Conservation (phyloP, 2,329 filamentous ascomycete genomes). For the Alternaria gansuensis region DNA sequence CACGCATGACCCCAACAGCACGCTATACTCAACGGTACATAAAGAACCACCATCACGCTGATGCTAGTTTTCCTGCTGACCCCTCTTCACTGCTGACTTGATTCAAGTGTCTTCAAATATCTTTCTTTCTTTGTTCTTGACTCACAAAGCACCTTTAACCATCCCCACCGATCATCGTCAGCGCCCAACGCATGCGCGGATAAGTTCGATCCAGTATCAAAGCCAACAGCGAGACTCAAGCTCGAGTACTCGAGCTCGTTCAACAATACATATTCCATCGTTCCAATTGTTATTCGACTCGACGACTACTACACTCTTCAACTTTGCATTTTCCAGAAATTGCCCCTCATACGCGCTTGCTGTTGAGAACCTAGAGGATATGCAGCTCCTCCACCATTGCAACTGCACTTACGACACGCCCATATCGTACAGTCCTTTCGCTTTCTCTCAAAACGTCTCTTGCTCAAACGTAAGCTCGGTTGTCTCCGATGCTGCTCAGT, state of each 20-base stretch:
- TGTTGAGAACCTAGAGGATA: conserved; percentile 34
- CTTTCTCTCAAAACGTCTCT: conserved; percentile 56
- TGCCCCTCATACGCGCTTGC: conserved; percentile 18
- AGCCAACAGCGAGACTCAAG: conserved; percentile 25
- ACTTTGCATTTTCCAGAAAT: conserved; percentile 1
- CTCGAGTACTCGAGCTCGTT: conserved; percentile 22
- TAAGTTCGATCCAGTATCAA: conserved; percentile 22
- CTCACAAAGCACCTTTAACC: conserved; percentile 34
- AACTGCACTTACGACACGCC: conserved; percentile 52
- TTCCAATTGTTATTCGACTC: conserved; percentile 27
- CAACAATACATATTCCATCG: conserved; percentile 25
- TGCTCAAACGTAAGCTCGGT: conserved; percentile 58
- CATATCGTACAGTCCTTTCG: conserved; percentile 53
- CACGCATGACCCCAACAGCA: conserved; percentile 48
- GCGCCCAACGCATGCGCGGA: conserved; percentile 38
- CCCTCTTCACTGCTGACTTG: conserved; percentile 7
- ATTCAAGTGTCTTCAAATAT: background rate
- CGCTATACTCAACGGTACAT: conserved; percentile 42
- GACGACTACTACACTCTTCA: conserved; percentile 31
- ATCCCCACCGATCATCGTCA: conserved; percentile 30
- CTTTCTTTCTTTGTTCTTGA: conserved; percentile 21
- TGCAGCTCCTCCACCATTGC: conserved; percentile 54
- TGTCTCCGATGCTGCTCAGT: conserved; percentile 18
- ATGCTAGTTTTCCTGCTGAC: conserved; percentile 18
- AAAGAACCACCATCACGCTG: conserved; percentile 37